phyloP scores from a whole-genome alignment of 108 stramenopile genomes.

The Aurantiochytrium sp. region DNA sequence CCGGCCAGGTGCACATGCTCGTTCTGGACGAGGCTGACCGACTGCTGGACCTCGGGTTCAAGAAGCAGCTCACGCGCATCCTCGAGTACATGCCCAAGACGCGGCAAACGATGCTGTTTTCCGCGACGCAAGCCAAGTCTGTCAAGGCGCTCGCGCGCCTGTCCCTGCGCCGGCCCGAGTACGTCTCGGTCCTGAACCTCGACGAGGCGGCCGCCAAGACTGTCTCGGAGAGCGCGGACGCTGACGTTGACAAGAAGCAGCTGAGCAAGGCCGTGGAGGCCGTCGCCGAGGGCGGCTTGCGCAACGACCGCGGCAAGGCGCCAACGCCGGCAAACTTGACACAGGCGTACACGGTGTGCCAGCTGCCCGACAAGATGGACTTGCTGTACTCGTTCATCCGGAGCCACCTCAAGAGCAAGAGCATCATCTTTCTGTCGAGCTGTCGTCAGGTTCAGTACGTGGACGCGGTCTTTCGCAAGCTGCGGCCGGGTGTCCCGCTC shows the following conservation, averaged over 20 bases:
- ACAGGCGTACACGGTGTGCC: conserved; percentile 81
- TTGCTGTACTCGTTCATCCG: conserved; percentile 92
- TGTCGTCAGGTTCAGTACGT: conserved; percentile 93
- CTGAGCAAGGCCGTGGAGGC: conserved; percentile 30
- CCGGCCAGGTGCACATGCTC: conserved; percentile 72
- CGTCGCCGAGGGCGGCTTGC: not conserved
- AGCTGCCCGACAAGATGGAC: conserved; percentile 84
- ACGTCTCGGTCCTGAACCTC: conserved; percentile 33
- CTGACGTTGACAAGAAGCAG: conserved; percentile 27
- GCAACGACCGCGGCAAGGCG: conserved; percentile 42
- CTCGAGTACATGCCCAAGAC: conserved; percentile 31
- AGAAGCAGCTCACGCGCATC: conserved; percentile 82
- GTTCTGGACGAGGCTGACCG: conserved; percentile 98
- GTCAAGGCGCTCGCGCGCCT: conserved; percentile 37
- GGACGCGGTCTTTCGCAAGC: conserved; percentile 77
- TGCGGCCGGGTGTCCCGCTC: conserved; percentile 91
- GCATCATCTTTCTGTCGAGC: conserved; percentile 91
- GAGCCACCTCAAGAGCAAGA: conserved; percentile 84
- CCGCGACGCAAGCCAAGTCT: conserved; percentile 85
- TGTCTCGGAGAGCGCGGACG: not conserved
- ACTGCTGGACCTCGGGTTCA: conserved; percentile 95
- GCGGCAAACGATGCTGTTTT: conserved; percentile 93
- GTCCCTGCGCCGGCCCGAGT: conserved; percentile 24
- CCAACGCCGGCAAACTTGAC: conserved; percentile 75
- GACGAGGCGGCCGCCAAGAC: not conserved